A percentile compares a stretch with the other conserved stretches of the same genome.
Conservation (phyloP, 1,284 basidiomycete genomes). For the Psilocybe mexicana region DNA sequence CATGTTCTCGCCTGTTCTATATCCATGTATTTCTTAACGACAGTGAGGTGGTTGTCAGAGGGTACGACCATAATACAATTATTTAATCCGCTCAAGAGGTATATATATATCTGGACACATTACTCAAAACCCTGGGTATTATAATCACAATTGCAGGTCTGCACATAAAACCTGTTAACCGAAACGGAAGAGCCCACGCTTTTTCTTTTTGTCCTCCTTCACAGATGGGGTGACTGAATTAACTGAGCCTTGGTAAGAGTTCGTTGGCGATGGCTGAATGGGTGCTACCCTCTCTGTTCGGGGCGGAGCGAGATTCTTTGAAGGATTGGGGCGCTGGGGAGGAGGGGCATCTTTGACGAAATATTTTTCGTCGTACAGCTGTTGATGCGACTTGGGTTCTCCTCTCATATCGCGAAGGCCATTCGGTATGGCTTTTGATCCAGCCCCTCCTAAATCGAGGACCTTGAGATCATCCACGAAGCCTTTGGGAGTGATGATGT, state of each 20-base stretch:
- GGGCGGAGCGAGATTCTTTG: constrained; percentile 31
- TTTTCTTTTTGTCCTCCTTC: constrained; percentile 78
- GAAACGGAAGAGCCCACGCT: constrained; percentile 66
- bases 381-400: constrained; percentile 59
- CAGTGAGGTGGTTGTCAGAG: not conserved
- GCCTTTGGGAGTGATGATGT: constrained; percentile 79
- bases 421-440: constrained; percentile 72
- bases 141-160: constrained; percentile 11
- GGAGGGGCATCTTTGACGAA: constrained; percentile 64
- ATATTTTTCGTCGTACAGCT: constrained; percentile 78
- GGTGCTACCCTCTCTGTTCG: constrained; percentile 31
- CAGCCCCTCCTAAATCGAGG: constrained; percentile 77
- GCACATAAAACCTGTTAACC: constrained; percentile 4
- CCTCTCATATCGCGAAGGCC: constrained; percentile 58
- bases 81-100: constrained; percentile 14
- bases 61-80: not conserved
- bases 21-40: constrained; percentile 3
- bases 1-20: constrained; percentile 10
- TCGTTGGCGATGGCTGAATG: constrained; percentile 42
- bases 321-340: constrained; percentile 39
- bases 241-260: constrained; percentile 51
- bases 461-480: constrained; percentile 89
- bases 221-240: constrained; percentile 44
- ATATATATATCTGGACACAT: constrained; percentile 19
- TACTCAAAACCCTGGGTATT: constrained; percentile 18